A percentile compares a stretch with the other conserved stretches of the same genome.
Conservation (phyloP, 2,329 filamentous ascomycete genomes). For the Davidsoniella eucalypti region DNA sequence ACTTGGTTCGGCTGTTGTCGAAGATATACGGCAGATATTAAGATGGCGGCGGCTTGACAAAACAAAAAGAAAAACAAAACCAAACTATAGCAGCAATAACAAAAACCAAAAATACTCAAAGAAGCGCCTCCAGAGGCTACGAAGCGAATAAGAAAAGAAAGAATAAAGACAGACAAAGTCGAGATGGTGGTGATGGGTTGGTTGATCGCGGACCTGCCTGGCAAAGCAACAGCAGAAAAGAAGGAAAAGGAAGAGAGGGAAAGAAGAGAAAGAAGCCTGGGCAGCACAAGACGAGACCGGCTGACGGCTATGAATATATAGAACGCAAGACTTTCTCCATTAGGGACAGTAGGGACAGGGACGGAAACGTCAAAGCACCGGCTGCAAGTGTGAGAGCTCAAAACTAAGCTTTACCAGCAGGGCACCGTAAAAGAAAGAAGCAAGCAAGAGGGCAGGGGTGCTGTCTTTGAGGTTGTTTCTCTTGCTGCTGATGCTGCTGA, state of each 20-base stretch:
- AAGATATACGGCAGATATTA: slow-evolving; percentile 1
- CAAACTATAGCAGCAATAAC: neutral
- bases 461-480: no score
- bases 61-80: neutral
- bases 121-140: slow-evolving; percentile 6
- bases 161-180: slow-evolving; percentile 14
- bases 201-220: slow-evolving; percentile 8
- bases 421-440: no score
- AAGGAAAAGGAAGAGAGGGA: slow-evolving; percentile 6
- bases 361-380: neutral
- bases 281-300: slow-evolving; percentile 2
- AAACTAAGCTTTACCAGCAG: no score
- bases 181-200: neutral
- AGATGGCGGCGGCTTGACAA: neutral
- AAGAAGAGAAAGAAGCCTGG: slow-evolving; percentile 13
- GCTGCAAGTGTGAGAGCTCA: no score
- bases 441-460: no score
- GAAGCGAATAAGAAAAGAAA: slow-evolving; percentile 12
- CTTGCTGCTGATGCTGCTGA: no score
- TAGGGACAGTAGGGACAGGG: neutral
- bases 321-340: neutral
- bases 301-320: neutral
- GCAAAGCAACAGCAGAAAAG: slow-evolving; percentile 1
- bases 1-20: no score
- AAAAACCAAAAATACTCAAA: neutral